These are phyloP conservation scores for Dacryopinax spathularia DNA, from an alignment of 768 basidiomycete species.

Conservation along the genomic window DNA sequence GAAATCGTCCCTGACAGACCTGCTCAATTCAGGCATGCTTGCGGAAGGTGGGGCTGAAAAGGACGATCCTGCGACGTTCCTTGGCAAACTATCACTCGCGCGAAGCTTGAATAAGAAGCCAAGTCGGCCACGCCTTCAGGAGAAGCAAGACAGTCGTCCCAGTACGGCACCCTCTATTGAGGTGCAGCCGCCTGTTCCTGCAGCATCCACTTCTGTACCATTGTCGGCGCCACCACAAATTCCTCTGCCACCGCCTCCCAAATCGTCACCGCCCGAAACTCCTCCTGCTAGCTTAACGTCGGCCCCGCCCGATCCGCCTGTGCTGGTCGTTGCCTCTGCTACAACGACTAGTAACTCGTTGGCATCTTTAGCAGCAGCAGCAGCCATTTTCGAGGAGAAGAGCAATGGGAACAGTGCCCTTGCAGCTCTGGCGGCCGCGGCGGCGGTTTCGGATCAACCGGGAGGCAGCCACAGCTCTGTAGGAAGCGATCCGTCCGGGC, in stretches of 20 bases:
- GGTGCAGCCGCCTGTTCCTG: constrained; percentile 25
- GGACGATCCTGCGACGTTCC: background rate
- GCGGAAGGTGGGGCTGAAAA: background rate
- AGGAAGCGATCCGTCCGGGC: background rate
- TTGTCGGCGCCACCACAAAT: constrained; percentile 43
- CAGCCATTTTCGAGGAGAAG: constrained; percentile 5
- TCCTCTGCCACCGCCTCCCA: constrained; percentile 49
- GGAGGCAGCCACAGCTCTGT: background rate
- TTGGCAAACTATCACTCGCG: background rate
- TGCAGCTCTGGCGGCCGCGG: background rate
- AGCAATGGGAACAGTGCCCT: background rate
- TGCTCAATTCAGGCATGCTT: constrained; percentile 26
- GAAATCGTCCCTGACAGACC: constrained; percentile 55
- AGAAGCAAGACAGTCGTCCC: constrained; percentile 1
- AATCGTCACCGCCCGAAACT: background rate
- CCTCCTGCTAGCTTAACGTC: too few relatives aligned
- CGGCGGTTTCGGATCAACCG: background rate
- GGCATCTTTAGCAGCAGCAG: constrained; percentile 1
- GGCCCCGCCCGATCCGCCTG: constrained; percentile 19
- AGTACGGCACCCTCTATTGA: constrained; percentile 13
- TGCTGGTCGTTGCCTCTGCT: background rate
- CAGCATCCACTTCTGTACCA: constrained; percentile 53
- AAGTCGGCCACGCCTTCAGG: background rate
- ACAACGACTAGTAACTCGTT: background rate
- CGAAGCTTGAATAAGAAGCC: background rate